Percentiles rank a stretch among this genome's conserved stretches.
phyloP scores from a whole-genome alignment of 495 filamentous ascomycete genomes.

The Chaetomium tenue region DNA sequence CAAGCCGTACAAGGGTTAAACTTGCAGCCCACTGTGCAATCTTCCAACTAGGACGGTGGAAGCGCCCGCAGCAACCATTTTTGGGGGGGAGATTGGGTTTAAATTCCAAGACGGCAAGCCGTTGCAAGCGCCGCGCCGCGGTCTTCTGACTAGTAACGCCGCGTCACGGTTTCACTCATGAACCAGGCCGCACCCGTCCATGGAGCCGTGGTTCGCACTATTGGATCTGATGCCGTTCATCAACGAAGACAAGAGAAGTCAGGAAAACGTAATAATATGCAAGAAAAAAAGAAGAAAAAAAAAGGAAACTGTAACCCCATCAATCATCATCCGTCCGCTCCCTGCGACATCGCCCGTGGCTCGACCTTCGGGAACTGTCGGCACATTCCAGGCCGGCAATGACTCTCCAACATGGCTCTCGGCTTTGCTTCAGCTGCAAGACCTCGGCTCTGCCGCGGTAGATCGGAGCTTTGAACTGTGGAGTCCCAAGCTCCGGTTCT shows the following conservation, averaged over 20 bases:
- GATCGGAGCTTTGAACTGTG: constrained; percentile 32
- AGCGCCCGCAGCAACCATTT: not conserved
- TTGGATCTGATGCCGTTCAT: constrained; percentile 7
- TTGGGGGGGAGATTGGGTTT: too few relatives aligned
- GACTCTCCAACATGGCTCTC: constrained; percentile 14
- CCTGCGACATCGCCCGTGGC: constrained; percentile 15
- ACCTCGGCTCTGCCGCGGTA: constrained; percentile 41
- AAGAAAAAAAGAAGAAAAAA: constrained; percentile 13
- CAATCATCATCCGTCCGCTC: too few relatives aligned
- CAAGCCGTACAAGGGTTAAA: constrained; percentile 52
- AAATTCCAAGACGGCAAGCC: not conserved
- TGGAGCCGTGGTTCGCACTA: not conserved
- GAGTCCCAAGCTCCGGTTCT: constrained; percentile 29
- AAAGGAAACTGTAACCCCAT: constrained; percentile 2
- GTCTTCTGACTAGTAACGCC: not conserved
- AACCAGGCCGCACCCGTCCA: not conserved
- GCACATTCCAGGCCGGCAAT: constrained; percentile 23
- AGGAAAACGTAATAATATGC: constrained; percentile 4
- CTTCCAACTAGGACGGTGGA: not conserved
- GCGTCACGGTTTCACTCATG: not conserved
- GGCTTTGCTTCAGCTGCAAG: constrained; percentile 1
- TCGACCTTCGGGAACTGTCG: constrained; percentile 33
- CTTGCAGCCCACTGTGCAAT: too few relatives aligned
- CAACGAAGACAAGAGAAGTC: not conserved
- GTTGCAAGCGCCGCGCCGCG: not conserved